Evolutionary conservation across 1,139 yeast species (phyloP), one percentile per base, ranked within the genome.

Genomic region (Debaryomycetaceae sp.): DNA sequence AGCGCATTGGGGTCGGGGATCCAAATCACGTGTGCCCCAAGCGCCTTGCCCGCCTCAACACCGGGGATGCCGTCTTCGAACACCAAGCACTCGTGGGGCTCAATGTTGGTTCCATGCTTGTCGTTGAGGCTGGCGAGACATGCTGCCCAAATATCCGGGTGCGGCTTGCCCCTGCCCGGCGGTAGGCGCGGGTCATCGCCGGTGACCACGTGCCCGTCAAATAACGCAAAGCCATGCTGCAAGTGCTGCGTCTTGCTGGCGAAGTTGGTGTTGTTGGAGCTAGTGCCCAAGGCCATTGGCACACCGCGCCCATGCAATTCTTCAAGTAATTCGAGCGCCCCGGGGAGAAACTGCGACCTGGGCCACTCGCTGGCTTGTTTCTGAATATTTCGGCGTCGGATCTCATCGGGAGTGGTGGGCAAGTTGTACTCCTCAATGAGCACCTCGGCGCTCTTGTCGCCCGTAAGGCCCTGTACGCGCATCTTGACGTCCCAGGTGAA

Each of bases 11-110:
- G 67, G 53, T 89, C 93, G 4, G 98, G 97, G 12, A 89, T 83
- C 97, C 97, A 91, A 29, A 89, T 70, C 7, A 89, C 95, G 32
- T 67, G 71, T 10, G 86, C 84, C n/a, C 88, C 88, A 19, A 96
- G 85, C 8, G 88, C 82, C 39, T 63, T 67, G 7, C 95, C 98
- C 4, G 95, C 83, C 16, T 64, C 48, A 18, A 88, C 91, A 2
- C 97, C 97, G 1, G 95, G 89, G 27, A 86, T 65, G 2, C 96
- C 97, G 56, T 91, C 98, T 58, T 91, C 98, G 54, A 91, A 91
- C 2, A 91, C 83, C 23, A 91, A 58, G 46, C 95, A 84, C 49
- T 91, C 95, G 13, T 63, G 61, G 1, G 67, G 66, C 39, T 57
- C 30, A 24, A 68, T 51, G n/a, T n/a, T n/a, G n/a, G n/a, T n/a